Evolutionary conservation across 257 asterid genomes (phyloP).

Genomic region (Leonotis leonurus): DNA sequence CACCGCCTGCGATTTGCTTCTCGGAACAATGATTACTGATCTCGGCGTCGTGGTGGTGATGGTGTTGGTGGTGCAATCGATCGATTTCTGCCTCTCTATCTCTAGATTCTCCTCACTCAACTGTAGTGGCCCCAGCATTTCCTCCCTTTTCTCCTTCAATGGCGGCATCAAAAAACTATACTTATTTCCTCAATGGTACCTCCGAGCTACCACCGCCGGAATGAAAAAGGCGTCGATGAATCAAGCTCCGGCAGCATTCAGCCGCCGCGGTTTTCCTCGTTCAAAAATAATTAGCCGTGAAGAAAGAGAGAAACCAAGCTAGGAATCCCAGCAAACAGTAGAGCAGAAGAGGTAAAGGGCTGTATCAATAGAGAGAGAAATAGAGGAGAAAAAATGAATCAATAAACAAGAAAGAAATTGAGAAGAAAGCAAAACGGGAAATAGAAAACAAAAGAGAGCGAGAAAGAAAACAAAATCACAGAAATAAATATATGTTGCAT

Average conservation of each 20-base stretch:
- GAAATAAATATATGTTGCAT: slow-evolving; percentile 10
- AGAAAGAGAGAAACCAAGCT: not conserved
- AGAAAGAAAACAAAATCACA: too few relatives aligned
- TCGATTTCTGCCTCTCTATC: slow-evolving; percentile 23
- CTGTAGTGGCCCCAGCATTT: slow-evolving; percentile 37
- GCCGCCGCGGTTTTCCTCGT: not conserved
- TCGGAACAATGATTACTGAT: slow-evolving; percentile 37
- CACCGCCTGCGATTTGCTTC: slow-evolving; percentile 45
- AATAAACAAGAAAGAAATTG: slow-evolving; percentile 9
- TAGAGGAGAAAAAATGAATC: not conserved
- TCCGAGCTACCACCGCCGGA: slow-evolving; percentile 10
- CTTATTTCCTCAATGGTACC: too few relatives aligned
- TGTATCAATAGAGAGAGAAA: slow-evolving; percentile 14
- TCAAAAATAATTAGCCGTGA: not conserved
- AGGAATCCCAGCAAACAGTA: slow-evolving; percentile 26
- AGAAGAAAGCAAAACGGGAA: slow-evolving; percentile 9
- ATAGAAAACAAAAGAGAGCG: too few relatives aligned
- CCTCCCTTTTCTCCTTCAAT: not conserved
- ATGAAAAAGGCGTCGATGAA: not conserved
- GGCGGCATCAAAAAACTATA: not conserved
- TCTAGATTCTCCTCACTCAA: slow-evolving; percentile 11
- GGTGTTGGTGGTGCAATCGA: slow-evolving; percentile 12
- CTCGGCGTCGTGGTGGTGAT: slow-evolving; percentile 41
- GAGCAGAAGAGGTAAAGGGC: slow-evolving; percentile 24
- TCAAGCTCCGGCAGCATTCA: slow-evolving; percentile 30